Percentiles rank a stretch among this genome's conserved stretches.
Conservation (phyloP, 257 asterid species). For the Scutellaria barbata region DNA sequence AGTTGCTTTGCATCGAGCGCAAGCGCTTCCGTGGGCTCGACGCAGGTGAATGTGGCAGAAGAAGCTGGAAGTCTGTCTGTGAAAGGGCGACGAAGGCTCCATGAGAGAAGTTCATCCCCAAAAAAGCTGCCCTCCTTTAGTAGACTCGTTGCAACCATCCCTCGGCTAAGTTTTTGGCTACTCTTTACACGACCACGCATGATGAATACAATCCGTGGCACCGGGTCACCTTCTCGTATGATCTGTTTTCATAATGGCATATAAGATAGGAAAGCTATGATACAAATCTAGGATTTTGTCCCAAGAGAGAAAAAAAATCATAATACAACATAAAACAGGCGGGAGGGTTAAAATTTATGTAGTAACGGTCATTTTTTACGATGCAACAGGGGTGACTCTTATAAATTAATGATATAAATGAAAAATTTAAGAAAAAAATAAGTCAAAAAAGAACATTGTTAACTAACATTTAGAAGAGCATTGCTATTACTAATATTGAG, state of each 20-base stretch:
- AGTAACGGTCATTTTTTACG: too few species aligned
- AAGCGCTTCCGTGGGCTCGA: slow-evolving; percentile 74
- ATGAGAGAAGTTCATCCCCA: slow-evolving; percentile 89
- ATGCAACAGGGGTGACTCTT: too few species aligned
- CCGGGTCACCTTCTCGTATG: slow-evolving; percentile 92
- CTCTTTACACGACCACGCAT: slow-evolving; percentile 76
- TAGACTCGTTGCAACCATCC: slow-evolving; percentile 64
- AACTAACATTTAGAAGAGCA: neutral
- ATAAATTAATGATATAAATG: too few species aligned
- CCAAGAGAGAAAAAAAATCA: too few species aligned
- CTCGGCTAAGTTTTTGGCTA: slow-evolving; percentile 76
- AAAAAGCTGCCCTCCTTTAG: slow-evolving; percentile 83
- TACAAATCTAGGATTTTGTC: too few species aligned
- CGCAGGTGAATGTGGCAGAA: slow-evolving; percentile 81
- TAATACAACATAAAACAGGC: too few species aligned
- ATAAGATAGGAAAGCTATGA: neutral
- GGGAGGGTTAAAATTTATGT: too few species aligned
- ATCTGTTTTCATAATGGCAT: slow-evolving; percentile 51
- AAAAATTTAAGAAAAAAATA: too few species aligned
- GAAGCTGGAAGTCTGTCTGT: slow-evolving; percentile 81
- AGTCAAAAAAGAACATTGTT: too few species aligned
- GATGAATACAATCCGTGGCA: slow-evolving; percentile 73
- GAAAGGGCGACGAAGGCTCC: slow-evolving; percentile 97
- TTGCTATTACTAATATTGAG: neutral
- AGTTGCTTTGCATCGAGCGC: slow-evolving; percentile 67